Evolutionary conservation across 164 flowering plant species (phyloP).

Genomic region (Nymphaea colorata): DNA sequence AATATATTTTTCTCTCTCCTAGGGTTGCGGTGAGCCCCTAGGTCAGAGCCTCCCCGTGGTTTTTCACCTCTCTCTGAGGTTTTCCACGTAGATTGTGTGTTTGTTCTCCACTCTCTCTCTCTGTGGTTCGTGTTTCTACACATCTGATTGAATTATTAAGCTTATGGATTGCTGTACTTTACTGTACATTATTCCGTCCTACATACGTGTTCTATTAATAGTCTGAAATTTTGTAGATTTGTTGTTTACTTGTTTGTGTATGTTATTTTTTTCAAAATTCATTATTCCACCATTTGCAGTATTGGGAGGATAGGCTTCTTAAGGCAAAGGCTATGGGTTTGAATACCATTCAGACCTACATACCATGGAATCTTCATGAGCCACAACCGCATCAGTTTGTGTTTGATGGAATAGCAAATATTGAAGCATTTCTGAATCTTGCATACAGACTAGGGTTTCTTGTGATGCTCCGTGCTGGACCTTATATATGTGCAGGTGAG

Average conservation of each 20-base stretch:
- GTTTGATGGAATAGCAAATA: constrained; percentile 77
- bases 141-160: too few species aligned
- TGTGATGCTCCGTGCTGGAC: constrained; percentile 96
- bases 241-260: neutral
- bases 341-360: constrained; percentile 91
- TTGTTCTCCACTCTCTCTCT: too few species aligned
- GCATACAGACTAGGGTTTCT: constrained; percentile 71
- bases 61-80: too few species aligned
- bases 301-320: constrained; percentile 92
- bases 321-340: constrained; percentile 94
- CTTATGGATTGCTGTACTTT: too few species aligned
- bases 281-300: constrained; percentile 27
- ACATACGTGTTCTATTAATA: neutral
- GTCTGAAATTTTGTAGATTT: neutral
- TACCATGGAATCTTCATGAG: constrained; percentile 98
- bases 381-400: constrained; percentile 51
- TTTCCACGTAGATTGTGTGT: too few species aligned
- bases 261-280: neutral
- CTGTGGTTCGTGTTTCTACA: too few species aligned
- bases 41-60: too few species aligned
- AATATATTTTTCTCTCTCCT: too few species aligned
- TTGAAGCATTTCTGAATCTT: constrained; percentile 57
- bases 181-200: neutral
- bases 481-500: constrained; percentile 93
- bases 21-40: too few species aligned